A percentile compares a stretch with the other conserved stretches of the same genome.
Evolutionary conservation across 441 rosid genomes (phyloP).

Genomic region (Melastoma candidum): DNA sequence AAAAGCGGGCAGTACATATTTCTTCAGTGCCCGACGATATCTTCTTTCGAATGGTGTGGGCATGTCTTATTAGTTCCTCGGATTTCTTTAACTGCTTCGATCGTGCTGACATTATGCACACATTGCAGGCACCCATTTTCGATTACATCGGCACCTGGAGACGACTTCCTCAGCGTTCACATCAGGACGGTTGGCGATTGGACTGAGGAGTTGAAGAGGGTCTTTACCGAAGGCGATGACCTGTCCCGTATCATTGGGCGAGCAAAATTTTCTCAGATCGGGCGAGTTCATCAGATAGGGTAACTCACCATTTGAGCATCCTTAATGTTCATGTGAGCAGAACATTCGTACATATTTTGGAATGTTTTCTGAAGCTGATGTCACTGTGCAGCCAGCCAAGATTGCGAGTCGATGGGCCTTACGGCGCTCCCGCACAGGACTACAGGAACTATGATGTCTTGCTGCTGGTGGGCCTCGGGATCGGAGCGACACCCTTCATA

Average conservation of each 20-base stretch:
- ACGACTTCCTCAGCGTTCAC: constrained; percentile 76
- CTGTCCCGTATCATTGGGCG: constrained; percentile 45
- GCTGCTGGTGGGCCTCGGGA: constrained; percentile 92
- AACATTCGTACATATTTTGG: background rate
- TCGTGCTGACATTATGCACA: constrained; percentile 1
- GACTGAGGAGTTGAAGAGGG: constrained; percentile 74
- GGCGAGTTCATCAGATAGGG: constrained; percentile 8
- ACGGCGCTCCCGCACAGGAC: constrained; percentile 98
- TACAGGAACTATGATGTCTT: constrained; percentile 79
- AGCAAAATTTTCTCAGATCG: constrained; percentile 40
- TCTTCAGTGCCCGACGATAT: constrained; percentile 78
- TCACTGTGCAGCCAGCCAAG: constrained; percentile 59
- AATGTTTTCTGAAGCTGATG: constrained; percentile 7
- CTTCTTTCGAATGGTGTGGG: constrained; percentile 82
- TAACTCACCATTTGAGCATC: background rate
- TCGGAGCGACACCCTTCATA: constrained; percentile 94
- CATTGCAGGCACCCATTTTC: constrained; percentile 92
- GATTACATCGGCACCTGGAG: constrained; percentile 94
- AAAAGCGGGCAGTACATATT: constrained; percentile 95
- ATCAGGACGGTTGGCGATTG: constrained; percentile 89
- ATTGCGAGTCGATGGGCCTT: constrained; percentile 85
- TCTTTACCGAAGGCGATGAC: constrained; percentile 47
- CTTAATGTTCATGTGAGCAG: background rate
- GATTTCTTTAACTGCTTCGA: background rate
- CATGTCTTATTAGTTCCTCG: background rate